These are phyloP conservation scores for Fusarium praegraminearum DNA, from an alignment of 2,329 filamentous ascomycete genomes.

Conservation along the genomic window DNA sequence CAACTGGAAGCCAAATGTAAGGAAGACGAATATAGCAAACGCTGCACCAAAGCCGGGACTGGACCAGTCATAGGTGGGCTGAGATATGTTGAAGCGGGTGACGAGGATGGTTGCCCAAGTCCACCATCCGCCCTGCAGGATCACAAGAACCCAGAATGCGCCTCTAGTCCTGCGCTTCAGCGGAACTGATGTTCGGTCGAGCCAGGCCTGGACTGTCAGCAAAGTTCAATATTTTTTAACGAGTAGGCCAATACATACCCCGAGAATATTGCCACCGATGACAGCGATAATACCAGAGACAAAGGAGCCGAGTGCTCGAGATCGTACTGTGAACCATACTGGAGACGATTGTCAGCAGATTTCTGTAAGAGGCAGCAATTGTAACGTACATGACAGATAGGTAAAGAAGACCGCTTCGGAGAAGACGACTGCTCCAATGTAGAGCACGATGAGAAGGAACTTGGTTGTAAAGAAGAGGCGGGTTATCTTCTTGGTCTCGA, in stretches of 20 bases:
- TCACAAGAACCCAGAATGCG: slow-evolving; percentile 66
- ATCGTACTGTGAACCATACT: slow-evolving; percentile 77
- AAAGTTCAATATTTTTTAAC: neutral
- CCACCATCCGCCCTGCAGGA: slow-evolving; percentile 77
- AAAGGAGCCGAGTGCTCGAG: slow-evolving; percentile 77
- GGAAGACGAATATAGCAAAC: slow-evolving; percentile 76
- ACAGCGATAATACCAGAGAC: slow-evolving; percentile 76
- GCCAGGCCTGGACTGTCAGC: slow-evolving; percentile 57
- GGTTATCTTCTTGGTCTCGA: slow-evolving; percentile 70
- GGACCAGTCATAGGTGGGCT: slow-evolving; percentile 75
- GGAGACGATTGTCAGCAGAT: neutral
- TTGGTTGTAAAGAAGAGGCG: slow-evolving; percentile 70
- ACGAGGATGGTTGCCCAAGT: slow-evolving; percentile 76
- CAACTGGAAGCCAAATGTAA: slow-evolving; percentile 75
- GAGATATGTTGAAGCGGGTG: slow-evolving; percentile 67
- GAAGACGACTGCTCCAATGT: slow-evolving; percentile 79
- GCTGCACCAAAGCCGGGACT: slow-evolving; percentile 72
- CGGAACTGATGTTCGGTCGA: slow-evolving; percentile 68
- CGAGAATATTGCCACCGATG: slow-evolving; percentile 73
- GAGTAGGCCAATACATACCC: slow-evolving; percentile 54
- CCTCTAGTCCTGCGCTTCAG: slow-evolving; percentile 66
- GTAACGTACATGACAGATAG: slow-evolving; percentile 60
- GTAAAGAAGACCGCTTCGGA: slow-evolving; percentile 80
- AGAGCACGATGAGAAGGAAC: slow-evolving; percentile 73
- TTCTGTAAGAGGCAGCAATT: neutral